Evolutionary conservation across 139 green algal species (phyloP).

Genomic region (Desmodesmus armatus): DNA sequence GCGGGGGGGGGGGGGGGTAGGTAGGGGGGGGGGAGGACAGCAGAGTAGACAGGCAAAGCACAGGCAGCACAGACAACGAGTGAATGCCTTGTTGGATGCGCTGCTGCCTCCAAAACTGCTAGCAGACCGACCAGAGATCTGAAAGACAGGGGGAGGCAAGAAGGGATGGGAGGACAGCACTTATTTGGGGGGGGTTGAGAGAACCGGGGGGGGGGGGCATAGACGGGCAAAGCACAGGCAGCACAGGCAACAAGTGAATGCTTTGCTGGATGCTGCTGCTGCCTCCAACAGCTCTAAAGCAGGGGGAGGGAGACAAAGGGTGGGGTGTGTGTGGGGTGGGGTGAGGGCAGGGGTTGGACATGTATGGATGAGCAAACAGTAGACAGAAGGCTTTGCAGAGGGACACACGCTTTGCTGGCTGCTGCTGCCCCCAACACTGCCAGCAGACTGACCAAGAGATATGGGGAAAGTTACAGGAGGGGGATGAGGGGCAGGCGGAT

Average conservation of each 20-base stretch:
- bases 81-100: neutral
- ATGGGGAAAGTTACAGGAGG: neutral
- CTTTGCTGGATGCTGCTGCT: constrained; percentile 17
- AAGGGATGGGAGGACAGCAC: neutral
- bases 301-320: too few relatives aligned
- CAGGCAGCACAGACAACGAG: neutral
- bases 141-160: neutral
- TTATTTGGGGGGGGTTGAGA: too few relatives aligned
- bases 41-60: neutral
- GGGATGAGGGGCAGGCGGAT: neutral
- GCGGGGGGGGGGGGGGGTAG: neutral
- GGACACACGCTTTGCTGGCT: too few relatives aligned
- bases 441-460: too few relatives aligned
- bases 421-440: too few relatives aligned
- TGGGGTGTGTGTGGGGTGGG: too few relatives aligned
- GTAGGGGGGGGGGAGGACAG: neutral
- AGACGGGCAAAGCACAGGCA: too few relatives aligned
- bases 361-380: neutral
- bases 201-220: too few relatives aligned
- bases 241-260: too few relatives aligned
- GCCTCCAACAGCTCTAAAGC: too few relatives aligned
- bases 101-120: neutral
- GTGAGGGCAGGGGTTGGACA: too few relatives aligned
- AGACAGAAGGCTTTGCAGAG: neutral
- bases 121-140: neutral